Evolutionary conservation across 1,284 basidiomycete genomes (phyloP).

Genomic region (Meira nashicola): DNA sequence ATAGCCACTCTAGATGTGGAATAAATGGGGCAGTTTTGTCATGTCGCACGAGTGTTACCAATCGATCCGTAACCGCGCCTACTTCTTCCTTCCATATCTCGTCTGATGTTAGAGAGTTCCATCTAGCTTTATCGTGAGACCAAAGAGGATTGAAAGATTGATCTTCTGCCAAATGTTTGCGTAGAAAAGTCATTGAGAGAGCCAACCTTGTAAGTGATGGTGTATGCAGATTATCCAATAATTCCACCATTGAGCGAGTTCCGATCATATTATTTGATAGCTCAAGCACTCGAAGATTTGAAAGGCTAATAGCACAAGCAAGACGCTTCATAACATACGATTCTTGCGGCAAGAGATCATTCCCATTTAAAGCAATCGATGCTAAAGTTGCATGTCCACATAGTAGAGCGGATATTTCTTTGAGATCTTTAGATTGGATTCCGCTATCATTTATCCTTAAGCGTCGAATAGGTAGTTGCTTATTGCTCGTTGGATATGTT

Average conservation of each 20-base stretch:
- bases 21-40: background rate
- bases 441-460: too few relatives aligned
- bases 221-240: constrained; percentile 2
- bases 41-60: background rate
- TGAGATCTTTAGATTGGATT: too few relatives aligned
- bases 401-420: too few relatives aligned
- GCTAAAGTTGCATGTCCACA: too few relatives aligned
- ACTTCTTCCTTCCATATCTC: constrained; percentile 4
- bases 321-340: background rate
- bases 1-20: constrained; percentile 1
- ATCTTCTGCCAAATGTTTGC: background rate
- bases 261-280: constrained; percentile 1
- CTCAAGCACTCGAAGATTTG: background rate
- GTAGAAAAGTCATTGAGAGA: constrained; percentile 1
- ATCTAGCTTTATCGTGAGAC: background rate
- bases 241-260: background rate
- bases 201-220: background rate
- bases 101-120: background rate
- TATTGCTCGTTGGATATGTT: too few relatives aligned
- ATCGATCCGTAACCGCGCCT: background rate
- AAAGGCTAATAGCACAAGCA: background rate
- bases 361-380: too few relatives aligned
- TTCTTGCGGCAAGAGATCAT: too few relatives aligned
- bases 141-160: background rate
- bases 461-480: too few relatives aligned